Evolutionary conservation across 1,139 yeast genomes (phyloP), one percentile per base, ranked within the genome.

Genomic region (Chernovozyma aurita): DNA sequence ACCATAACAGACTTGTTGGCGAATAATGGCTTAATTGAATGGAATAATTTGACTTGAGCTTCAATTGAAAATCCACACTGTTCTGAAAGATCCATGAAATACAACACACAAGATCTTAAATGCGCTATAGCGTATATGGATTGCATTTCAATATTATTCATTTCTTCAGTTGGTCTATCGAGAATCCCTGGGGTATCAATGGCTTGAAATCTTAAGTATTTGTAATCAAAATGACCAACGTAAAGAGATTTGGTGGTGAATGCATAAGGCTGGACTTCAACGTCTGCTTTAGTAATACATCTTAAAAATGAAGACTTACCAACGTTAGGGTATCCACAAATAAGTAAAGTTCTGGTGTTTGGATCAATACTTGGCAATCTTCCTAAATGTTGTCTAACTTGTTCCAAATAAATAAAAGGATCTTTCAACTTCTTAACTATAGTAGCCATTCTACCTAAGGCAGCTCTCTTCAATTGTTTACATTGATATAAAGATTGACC

Each of bases 121-220:
- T 92, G 98, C 28, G 98, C 98, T 73, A 92, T 87, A 43, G 98
- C 98, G 57, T 94, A 92, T 56, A 92, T 90, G 39, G 95, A 84
- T 70, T 92, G 99, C 98, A 92, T 92, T 72, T 92, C 99, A 62
- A 92, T 94, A 66, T 94, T 92, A 71, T 90, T 94, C 99, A 92
- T 94, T 61, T 92, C 97, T 63, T 92, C 99, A 33, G 97, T 88
- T 43, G 98, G 98, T 64, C 97, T 83, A 65, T 92, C 99, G 59
- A 92, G 73, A 55, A 92, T 90, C 72, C 99, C 99, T 21, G 99
- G 99, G 24, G 99, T 92, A 64, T 92, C 99, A 57, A 92, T 92
- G 39, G 97, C 98, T 70, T 92, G 99, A 73, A 92, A 92, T 57
- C 99, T 76, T 57, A 92, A 73, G 64, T 92, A 94, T 68, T 92